Base-by-base conservation (phyloP, 1,284 basidiomycete species). In the Heterobasidion parviporum region DNA sequence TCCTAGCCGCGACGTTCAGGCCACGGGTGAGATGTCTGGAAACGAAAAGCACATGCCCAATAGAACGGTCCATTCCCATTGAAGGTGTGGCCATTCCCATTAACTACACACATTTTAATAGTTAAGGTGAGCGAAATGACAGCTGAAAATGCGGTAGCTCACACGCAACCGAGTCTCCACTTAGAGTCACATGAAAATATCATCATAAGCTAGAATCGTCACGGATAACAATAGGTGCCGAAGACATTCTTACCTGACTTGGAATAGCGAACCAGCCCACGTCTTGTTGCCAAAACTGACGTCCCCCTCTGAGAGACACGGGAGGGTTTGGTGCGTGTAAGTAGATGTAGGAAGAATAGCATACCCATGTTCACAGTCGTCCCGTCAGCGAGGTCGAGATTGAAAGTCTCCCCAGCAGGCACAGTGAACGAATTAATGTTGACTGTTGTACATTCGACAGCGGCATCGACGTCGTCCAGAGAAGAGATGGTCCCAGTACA, bases 361-460 rank as follows among this genome's bases (percentile, higher is more conserved):
- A 59, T 58, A 77, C 77, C 66, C 65, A 80, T 65, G 59, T 69
- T 71, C 32, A 72, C 70, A 12, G 64, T 68, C 0, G 69, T 63
- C 15, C 64, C 64, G 33, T 54, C 50, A 15, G 62, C 58, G 16
- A 70, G 61, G 12, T 60, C 57, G 49, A 71, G 64, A 20, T 59
- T 61, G 57, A 72, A 67, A 0, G 66, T 66, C 59, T 67, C 54
- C 34, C 69, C 69, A n/a, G 68, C 68, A 9, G 68, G 65, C 18
- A 69, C 68, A 9, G 63, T 76, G 63, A 79, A 79, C 32, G 69
- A 61, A 55, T 77, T 74, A 56, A 80, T 70, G 61, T 74, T 73
- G 44, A 80, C 72, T 8, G 73, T 78, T 4, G 74, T 77, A 62
- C 77, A 80, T 54, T 67, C 59, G 36, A 75, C 70, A 45, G 78